A percentile compares a stretch with the other conserved stretches of the same genome.
Conservation (phyloP, 371 early-diverging fungal species). For the Mucor sp. region DNA sequence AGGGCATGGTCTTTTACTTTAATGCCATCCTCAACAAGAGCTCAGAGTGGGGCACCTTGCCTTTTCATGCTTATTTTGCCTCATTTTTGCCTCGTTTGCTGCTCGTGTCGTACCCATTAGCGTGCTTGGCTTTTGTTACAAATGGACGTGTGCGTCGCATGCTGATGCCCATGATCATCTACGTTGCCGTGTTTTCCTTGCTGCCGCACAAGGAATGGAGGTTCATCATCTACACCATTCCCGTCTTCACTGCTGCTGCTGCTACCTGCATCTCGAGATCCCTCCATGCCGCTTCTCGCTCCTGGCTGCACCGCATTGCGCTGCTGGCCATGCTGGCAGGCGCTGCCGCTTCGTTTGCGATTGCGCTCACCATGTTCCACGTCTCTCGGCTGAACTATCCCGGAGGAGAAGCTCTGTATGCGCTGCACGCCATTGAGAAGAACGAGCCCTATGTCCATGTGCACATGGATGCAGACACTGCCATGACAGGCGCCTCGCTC, state of each 20-base stretch:
- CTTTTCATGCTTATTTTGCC: conserved; percentile 77
- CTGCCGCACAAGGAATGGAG: conserved; percentile 97
- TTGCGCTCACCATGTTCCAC: conserved; percentile 53
- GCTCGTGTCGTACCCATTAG: conserved; percentile 69
- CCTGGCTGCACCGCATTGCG: conserved; percentile 10
- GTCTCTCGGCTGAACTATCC: conserved; percentile 87
- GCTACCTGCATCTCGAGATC: conserved; percentile 43
- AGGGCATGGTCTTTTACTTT: conserved; percentile 82
- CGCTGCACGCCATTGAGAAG: conserved; percentile 59
- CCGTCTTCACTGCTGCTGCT: conserved; percentile 81
- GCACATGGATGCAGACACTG: conserved; percentile 82
- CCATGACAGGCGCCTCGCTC: conserved; percentile 88
- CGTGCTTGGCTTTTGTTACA: conserved; percentile 41
- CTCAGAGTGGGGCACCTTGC: conserved; percentile 82
- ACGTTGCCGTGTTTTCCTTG: conserved; percentile 69
- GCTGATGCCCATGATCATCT: conserved; percentile 58
- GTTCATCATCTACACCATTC: conserved; percentile 89
- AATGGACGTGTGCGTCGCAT: conserved; percentile 55
- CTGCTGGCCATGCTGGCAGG: conserved; percentile 22
- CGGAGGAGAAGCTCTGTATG: conserved; percentile 78
- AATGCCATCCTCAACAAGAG: conserved; percentile 82
- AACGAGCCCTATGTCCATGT: conserved; percentile 39
- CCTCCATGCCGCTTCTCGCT: conserved; percentile 23
- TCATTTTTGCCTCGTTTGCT: conserved; percentile 77
- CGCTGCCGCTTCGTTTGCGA: conserved; percentile 33